These are phyloP conservation scores for Leccinum longicurvipes DNA, from an alignment of 768 basidiomycete species.

Conservation along the genomic window DNA sequence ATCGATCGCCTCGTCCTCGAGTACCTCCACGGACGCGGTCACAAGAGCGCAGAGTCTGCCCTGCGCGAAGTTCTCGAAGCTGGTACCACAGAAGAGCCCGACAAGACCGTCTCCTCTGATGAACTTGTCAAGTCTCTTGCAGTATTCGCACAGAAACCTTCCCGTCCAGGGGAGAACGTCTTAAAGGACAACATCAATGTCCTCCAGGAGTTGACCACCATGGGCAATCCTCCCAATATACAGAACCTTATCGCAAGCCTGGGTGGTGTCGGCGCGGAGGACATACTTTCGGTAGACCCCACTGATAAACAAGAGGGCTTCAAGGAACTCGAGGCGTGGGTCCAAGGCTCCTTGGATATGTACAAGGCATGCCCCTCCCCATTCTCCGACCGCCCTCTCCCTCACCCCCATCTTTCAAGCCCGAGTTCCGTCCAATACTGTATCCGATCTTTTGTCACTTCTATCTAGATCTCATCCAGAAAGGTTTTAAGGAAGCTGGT, in stretches of 20 bases:
- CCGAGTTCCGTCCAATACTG: conserved; percentile 88
- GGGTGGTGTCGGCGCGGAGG: conserved; percentile 77
- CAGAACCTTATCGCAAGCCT: conserved; percentile 76
- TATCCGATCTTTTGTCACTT: conserved; percentile 98
- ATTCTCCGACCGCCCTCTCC: background rate
- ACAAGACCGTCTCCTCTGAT: conserved; percentile 43
- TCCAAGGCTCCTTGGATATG: conserved; percentile 88
- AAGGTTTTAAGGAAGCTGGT: conserved; percentile 90
- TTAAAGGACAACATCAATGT: conserved; percentile 65
- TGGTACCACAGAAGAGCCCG: conserved; percentile 32
- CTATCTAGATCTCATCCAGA: conserved; percentile 90
- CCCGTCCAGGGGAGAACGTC: conserved; percentile 65
- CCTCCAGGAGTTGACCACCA: conserved; percentile 61
- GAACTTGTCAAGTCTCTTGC: conserved; percentile 57
- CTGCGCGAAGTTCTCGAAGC: conserved; percentile 39
- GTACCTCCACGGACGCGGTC: conserved; percentile 47
- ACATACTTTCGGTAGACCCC: conserved; percentile 76
- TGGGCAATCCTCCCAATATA: conserved; percentile 69
- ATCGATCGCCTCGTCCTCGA: conserved; percentile 44
- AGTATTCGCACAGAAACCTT: conserved; percentile 66
- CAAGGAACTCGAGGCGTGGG: conserved; percentile 83
- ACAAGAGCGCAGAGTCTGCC: conserved; percentile 42
- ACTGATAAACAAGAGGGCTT: conserved; percentile 86
- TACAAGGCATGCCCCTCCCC: conserved; percentile 62
- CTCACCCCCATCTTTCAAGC: conserved; percentile 44